A percentile compares a stretch with the other conserved stretches of the same genome.
phyloP scores from a whole-genome alignment of 108 stramenopile genomes.

The Schizochytrium sp. region DNA sequence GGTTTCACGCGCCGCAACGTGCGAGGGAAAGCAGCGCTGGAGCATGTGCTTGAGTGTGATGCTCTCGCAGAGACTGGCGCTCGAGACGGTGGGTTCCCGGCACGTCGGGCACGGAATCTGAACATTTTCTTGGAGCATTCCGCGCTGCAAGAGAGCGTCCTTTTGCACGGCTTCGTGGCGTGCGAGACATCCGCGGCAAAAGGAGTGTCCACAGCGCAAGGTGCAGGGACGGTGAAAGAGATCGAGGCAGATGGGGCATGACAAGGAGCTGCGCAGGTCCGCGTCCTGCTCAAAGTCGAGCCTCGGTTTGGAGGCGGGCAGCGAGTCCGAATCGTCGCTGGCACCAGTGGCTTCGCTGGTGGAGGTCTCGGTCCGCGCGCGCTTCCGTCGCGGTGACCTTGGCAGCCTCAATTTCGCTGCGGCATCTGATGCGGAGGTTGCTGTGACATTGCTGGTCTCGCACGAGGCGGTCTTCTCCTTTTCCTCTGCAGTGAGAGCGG shows the following conservation, averaged over 20 bases:
- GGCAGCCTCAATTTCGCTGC: too few species aligned
- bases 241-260: slow-evolving; percentile 59
- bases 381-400: too few species aligned
- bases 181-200: slow-evolving; percentile 52
- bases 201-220: slow-evolving; percentile 60
- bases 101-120: neutral
- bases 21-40: neutral
- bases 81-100: neutral
- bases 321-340: neutral
- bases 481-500: too few species aligned
- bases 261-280: slow-evolving; percentile 36
- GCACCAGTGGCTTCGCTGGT: neutral
- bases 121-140: neutral
- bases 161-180: neutral
- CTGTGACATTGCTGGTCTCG: too few species aligned
- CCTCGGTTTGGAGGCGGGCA: neutral
- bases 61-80: neutral
- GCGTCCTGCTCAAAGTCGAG: neutral
- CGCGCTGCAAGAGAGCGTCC: neutral
- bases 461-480: too few species aligned
- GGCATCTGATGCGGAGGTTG: too few species aligned
- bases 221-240: slow-evolving; percentile 51
- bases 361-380: too few species aligned
- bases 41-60: neutral
- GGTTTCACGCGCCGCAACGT: neutral